Conservation (phyloP, 164 flowering plant species). For the Umbellularia californica region DNA sequence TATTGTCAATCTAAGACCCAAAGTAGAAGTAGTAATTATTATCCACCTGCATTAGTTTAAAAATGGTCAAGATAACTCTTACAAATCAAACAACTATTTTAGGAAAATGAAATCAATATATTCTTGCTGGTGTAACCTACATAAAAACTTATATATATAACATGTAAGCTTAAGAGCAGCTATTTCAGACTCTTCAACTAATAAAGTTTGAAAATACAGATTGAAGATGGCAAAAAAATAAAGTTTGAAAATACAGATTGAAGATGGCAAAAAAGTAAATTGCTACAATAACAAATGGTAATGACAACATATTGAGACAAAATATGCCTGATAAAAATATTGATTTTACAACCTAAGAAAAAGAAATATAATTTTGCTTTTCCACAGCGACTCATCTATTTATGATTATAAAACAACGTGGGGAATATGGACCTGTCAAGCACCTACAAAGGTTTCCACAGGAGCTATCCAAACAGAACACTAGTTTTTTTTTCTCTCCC, state of each 20-base stretch:
- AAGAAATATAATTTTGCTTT: too few species aligned
- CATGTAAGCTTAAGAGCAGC: not conserved
- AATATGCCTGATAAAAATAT: too few species aligned
- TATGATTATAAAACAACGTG: too few species aligned
- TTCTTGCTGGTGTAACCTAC: too few species aligned
- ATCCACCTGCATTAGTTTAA: conserved; percentile 64
- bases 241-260: not conserved
- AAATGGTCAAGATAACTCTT: not conserved
- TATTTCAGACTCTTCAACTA: not conserved
- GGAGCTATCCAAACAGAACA: too few species aligned
- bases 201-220: not conserved
- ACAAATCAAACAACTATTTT: not conserved
- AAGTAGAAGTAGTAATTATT: conserved; percentile 62
- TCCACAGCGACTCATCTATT: too few species aligned
- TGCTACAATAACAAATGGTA: not conserved
- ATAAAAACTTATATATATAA: not conserved
- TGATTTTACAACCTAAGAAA: too few species aligned
- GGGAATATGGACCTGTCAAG: too few species aligned
- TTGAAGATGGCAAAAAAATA: not conserved
- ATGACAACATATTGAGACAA: too few species aligned
- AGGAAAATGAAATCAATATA: too few species aligned
- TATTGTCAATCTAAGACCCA: conserved; percentile 57
- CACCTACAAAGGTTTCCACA: too few species aligned
- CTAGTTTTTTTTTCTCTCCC: too few species aligned
- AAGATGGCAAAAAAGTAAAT: not conserved